These are phyloP conservation scores for Clitoria ternatea DNA, from an alignment of 306 rosid species.

Conservation along the genomic window DNA sequence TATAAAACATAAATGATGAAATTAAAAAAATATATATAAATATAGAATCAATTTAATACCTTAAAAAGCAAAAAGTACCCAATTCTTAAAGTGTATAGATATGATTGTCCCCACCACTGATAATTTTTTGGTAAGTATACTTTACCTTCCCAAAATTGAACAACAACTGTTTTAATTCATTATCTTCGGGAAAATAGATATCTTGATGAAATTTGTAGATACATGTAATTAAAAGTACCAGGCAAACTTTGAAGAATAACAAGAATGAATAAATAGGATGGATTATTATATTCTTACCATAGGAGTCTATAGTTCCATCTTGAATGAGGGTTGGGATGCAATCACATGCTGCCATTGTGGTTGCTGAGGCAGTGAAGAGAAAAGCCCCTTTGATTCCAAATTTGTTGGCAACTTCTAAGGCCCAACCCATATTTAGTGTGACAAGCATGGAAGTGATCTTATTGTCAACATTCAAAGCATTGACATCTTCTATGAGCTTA, in stretches of 20 bases:
- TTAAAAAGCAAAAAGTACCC: no score
- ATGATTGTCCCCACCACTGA: no score
- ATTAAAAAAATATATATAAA: no score
- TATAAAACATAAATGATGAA: no score
- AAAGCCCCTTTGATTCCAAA: conserved; percentile 32
- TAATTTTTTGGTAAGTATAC: background rate
- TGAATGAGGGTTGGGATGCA: conserved; percentile 29
- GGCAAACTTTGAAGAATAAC: background rate
- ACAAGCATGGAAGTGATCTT: conserved; percentile 31
- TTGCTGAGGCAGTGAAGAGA: conserved; percentile 27
- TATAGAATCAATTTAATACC: no score
- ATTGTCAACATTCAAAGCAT: background rate
- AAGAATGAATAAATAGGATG: background rate
- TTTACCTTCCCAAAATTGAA: background rate
- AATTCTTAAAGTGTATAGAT: no score
- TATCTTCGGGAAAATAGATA: background rate
- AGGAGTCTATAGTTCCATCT: conserved; percentile 28
- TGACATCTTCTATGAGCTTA: conserved; percentile 35
- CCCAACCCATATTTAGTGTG: conserved; percentile 30
- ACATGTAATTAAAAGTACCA: background rate
- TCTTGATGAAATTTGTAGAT: background rate
- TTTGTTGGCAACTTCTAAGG: conserved; percentile 26
- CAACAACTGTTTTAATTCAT: background rate
- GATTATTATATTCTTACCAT: conserved; percentile 35
- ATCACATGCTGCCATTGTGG: background rate